phyloP scores from a whole-genome alignment of 1,139 yeast genomes.

The Chernovozyma sophiae-reginae region DNA sequence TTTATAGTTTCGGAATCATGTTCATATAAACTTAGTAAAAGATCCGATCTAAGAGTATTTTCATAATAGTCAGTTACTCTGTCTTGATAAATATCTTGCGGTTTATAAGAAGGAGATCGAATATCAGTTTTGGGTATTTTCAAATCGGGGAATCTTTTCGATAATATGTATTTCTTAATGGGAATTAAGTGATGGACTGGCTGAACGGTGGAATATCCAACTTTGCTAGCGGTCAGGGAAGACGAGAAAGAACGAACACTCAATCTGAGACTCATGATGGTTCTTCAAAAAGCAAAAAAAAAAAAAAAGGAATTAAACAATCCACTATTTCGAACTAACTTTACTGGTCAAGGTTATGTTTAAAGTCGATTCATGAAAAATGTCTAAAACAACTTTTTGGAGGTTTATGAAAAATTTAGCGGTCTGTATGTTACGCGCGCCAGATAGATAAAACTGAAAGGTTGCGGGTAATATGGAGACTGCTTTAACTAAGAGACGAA shows the following conservation, averaged over 20 bases:
- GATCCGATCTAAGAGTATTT: conserved; percentile 69
- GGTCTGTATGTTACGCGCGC: too few relatives aligned
- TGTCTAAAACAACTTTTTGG: too few relatives aligned
- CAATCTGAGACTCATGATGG: conserved; percentile 11
- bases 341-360: too few relatives aligned
- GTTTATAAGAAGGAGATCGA: conserved; percentile 72
- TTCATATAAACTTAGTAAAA: conserved; percentile 70
- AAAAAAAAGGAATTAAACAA: too few relatives aligned
- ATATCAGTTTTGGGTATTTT: conserved; percentile 67
- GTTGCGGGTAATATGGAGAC: too few relatives aligned
- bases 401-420: too few relatives aligned
- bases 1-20: conserved; percentile 53
- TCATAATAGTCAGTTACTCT: conserved; percentile 75
- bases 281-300: not conserved
- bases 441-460: too few relatives aligned
- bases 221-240: conserved; percentile 39
- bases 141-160: conserved; percentile 66
- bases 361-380: too few relatives aligned
- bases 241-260: conserved; percentile 46
- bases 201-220: conserved; percentile 74
- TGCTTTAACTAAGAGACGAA: too few relatives aligned
- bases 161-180: conserved; percentile 64
- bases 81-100: conserved; percentile 69
- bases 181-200: conserved; percentile 91
- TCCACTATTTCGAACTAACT: too few relatives aligned